Base-by-base conservation (phyloP, 2,329 filamentous ascomycete genomes). In the Calonectria pseudoreteaudii region DNA sequence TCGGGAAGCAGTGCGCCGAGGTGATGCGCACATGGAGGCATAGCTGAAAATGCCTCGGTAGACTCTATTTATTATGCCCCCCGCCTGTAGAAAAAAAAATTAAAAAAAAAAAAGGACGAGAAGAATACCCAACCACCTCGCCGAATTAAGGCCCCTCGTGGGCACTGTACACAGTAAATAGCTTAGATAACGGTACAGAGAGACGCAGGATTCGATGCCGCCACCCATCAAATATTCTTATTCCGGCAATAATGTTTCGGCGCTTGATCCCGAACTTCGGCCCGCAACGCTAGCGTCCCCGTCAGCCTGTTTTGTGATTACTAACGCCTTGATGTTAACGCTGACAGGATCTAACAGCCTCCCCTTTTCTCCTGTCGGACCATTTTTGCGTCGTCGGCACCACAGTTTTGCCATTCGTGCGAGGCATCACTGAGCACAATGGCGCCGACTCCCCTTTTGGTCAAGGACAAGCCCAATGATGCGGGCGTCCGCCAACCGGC, bases 21-120 rank as follows among this genome's bases (percentile, higher is more conserved):
- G 65, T 72, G 36, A 60, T 65, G 53, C 44, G n/a, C 2, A 72
- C 70, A 0, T 72, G 70, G 70, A 64, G 56, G 34, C 56, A 62
- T 11, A 38, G 56, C 31, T 62, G 14, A 41, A 38, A 36, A 38
- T 26, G 14, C 50, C 16, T 47, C 44, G 44, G 44, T n/a, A 26
- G 6, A 4, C 10, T 16, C 38, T 7, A 7, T 31, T 3, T 2
- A 14, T 34, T n/a, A 18, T 47, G 9, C 44, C 44, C 44, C 30
- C n/a, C 44, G 20, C 52, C 52, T 56, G 52, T 56, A 56, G 34
- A 20, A 11, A 9, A 20, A 31, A 56, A 20, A 11, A 9, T n/a
- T n/a, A n/a, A n/a, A n/a, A n/a, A n/a, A n/a, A 56, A 20, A 11
- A 9, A 20, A 31, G 10, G 20, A 53, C 2, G 1, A 30, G 8